These are phyloP conservation scores for Inga laurina DNA, from an alignment of 306 rosid genomes.

Conservation along the genomic window DNA sequence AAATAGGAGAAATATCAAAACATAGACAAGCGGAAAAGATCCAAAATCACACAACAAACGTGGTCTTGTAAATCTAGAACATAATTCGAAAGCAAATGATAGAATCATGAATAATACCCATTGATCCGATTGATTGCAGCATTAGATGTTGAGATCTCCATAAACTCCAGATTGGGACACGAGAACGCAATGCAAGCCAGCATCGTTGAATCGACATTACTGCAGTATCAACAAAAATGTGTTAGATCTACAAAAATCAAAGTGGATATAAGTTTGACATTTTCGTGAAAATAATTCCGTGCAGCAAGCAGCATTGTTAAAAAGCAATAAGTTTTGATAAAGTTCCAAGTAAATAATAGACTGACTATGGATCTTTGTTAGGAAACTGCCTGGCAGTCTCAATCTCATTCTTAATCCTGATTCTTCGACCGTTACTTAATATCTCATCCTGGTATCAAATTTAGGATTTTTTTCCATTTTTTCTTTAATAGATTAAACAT, in stretches of 20 bases:
- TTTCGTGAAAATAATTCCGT: background rate
- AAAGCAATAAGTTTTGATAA: background rate
- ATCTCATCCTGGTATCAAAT: background rate
- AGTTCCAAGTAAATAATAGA: background rate
- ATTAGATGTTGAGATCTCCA: constrained; percentile 65
- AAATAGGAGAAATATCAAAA: background rate
- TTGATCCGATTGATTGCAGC: constrained; percentile 73
- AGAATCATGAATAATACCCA: constrained; percentile 54
- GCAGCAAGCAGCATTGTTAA: background rate
- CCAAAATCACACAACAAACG: background rate
- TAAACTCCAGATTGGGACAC: constrained; percentile 78
- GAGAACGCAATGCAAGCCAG: constrained; percentile 94
- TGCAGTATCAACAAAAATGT: constrained; percentile 37
- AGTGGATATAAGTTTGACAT: background rate
- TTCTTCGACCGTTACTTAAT: background rate
- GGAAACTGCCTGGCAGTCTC: background rate
- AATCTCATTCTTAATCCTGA: constrained; percentile 1
- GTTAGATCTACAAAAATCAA: constrained; percentile 5
- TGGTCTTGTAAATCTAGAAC: background rate
- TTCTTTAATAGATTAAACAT: constrained; percentile 14
- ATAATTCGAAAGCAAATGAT: background rate
- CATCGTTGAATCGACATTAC: constrained; percentile 93
- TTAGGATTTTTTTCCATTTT: background rate
- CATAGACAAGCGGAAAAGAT: background rate
- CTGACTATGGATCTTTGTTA: background rate